phyloP scores from a whole-genome alignment of 208 protist genomes.

The Trichomonas vaginalis region DNA sequence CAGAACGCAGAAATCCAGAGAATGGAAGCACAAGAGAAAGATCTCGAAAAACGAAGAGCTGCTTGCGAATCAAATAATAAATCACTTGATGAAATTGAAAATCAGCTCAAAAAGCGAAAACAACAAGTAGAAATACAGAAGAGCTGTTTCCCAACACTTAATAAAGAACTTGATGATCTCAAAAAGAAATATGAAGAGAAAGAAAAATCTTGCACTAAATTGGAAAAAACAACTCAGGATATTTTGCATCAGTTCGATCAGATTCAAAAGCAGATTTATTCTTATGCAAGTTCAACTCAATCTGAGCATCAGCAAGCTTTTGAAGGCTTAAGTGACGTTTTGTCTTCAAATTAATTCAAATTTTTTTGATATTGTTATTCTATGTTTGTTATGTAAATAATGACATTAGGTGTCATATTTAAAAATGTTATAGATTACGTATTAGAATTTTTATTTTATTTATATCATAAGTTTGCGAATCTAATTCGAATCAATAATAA shows the following conservation, averaged over 20 bases:
- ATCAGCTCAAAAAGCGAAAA: neutral
- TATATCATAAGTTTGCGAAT: too few relatives aligned
- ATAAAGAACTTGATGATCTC: neutral
- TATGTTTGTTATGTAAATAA: too few relatives aligned
- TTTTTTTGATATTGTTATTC: too few relatives aligned
- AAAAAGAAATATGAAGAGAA: neutral
- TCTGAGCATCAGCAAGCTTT: neutral
- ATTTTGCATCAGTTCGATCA: neutral
- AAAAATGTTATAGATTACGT: too few relatives aligned
- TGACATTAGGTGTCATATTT: too few relatives aligned
- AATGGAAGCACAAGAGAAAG: neutral
- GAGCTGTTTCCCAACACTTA: neutral
- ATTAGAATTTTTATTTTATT: too few relatives aligned
- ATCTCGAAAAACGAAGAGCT: neutral
- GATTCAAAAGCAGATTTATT: neutral
- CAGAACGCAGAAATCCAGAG: neutral
- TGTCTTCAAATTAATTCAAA: neutral
- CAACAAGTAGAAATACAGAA: neutral
- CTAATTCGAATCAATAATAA: too few relatives aligned
- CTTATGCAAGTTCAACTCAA: neutral
- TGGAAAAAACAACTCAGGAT: neutral
- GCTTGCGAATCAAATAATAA: neutral
- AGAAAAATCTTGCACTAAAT: neutral
- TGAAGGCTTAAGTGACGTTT: neutral
- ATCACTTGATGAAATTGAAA: neutral